These are phyloP conservation scores for Skeletonema grethae DNA, from an alignment of 108 stramenopile species.

Conservation along the genomic window DNA sequence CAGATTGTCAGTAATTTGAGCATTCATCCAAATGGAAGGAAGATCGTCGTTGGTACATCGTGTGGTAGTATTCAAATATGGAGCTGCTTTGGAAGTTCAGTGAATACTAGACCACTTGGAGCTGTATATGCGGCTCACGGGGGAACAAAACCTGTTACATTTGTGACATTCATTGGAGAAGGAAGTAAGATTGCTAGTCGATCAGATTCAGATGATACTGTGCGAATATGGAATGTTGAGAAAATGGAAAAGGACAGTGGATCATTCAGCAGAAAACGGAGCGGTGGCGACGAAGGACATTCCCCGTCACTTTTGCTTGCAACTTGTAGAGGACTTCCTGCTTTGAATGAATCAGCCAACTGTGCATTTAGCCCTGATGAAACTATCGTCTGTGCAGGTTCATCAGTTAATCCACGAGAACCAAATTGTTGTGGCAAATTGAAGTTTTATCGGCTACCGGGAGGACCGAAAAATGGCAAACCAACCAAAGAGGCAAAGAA, in stretches of 20 bases:
- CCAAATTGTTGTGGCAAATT: constrained; percentile 34
- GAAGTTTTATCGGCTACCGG: constrained; percentile 48
- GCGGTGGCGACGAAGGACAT: constrained; percentile 25
- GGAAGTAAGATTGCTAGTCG: constrained; percentile 63
- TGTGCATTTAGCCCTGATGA: constrained; percentile 75
- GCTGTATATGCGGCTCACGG: constrained; percentile 60
- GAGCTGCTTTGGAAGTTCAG: constrained; percentile 50
- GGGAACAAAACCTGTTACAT: constrained; percentile 44
- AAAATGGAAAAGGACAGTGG: constrained; percentile 32
- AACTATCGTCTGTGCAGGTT: constrained; percentile 64
- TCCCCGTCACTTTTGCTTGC: constrained; percentile 41
- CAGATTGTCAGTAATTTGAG: constrained; percentile 55
- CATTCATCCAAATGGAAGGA: constrained; percentile 65
- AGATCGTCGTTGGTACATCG: constrained; percentile 75
- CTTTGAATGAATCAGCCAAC: constrained; percentile 52
- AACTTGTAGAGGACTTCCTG: constrained; percentile 47
- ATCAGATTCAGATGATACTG: constrained; percentile 56
- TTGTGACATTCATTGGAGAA: constrained; percentile 53
- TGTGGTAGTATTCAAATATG: constrained; percentile 89
- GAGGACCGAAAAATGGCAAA: constrained; percentile 15
- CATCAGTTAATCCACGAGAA: constrained; percentile 45
- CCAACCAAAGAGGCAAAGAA: constrained; percentile 11
- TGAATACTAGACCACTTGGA: constrained; percentile 57
- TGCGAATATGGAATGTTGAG: constrained; percentile 64
- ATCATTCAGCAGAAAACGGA: constrained; percentile 28